These are phyloP conservation scores for Blastobotrys petasosporus DNA, from an alignment of 1,139 yeast genomes.

Conservation along the genomic window DNA sequence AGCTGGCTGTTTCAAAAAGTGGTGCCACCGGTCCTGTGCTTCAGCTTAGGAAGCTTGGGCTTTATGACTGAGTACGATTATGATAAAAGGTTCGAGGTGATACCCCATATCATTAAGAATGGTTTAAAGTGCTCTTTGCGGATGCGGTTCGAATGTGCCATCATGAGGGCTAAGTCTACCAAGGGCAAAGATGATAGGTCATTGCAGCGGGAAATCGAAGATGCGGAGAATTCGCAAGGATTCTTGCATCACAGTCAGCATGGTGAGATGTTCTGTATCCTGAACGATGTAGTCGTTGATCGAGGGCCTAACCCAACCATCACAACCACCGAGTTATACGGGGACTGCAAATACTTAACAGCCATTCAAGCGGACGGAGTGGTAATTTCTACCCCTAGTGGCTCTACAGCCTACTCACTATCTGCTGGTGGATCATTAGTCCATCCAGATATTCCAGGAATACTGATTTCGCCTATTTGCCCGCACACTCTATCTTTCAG, in stretches of 20 bases:
- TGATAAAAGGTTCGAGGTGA: conserved; percentile 45
- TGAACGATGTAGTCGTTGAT: conserved; percentile 81
- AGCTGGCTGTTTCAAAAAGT: conserved; percentile 53
- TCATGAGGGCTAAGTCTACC: conserved; percentile 39
- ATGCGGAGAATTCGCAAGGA: conserved; percentile 28
- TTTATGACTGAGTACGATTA: conserved; percentile 76
- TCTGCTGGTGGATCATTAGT: conserved; percentile 86
- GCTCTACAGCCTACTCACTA: conserved; percentile 84
- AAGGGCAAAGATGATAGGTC: conserved; percentile 24
- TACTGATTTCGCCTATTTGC: conserved; percentile 76
- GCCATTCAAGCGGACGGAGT: conserved; percentile 87
- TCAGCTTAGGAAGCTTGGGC: conserved; percentile 79
- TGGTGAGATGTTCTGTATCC: conserved; percentile 48
- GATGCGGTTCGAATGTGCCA: conserved; percentile 73
- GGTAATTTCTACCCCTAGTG: conserved; percentile 81
- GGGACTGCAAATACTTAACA: conserved; percentile 70
- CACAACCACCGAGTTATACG: conserved; percentile 68
- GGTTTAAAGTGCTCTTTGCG: conserved; percentile 66
- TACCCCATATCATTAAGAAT: conserved; percentile 49
- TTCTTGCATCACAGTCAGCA: conserved; percentile 29
- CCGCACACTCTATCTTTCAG: conserved; percentile 80
- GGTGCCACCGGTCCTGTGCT: conserved; percentile 81
- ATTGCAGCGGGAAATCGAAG: conserved; percentile 32
- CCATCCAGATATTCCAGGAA: conserved; percentile 80
- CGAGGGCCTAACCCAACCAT: conserved; percentile 80